Percentiles rank a stretch among this genome's conserved stretches.
Evolutionary conservation across 2,329 filamentous ascomycete genomes (phyloP).

Genomic region (Cladosporium sphaerospermum): DNA sequence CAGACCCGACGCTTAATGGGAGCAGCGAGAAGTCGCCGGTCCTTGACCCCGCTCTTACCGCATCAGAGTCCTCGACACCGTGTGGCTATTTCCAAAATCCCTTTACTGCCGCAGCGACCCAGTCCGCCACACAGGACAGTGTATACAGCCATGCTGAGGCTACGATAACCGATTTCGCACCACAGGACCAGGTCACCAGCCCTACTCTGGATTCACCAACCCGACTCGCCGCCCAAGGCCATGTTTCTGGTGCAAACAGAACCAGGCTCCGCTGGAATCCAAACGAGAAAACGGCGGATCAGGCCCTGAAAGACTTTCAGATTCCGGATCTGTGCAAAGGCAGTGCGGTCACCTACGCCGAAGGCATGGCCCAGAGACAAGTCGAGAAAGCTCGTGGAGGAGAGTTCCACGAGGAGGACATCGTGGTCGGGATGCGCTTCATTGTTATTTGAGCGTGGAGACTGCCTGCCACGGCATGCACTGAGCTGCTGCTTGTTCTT

Average conservation of each 20-base stretch:
- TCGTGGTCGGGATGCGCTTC: slow-evolving; percentile 39
- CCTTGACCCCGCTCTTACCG: neutral
- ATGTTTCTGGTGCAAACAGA: slow-evolving; percentile 4
- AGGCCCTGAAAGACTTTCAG: slow-evolving; percentile 17
- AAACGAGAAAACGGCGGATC: slow-evolving; percentile 4
- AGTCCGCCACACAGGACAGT: neutral
- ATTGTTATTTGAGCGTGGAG: slow-evolving; percentile 27
- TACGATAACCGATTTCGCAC: too few species aligned
- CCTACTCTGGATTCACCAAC: neutral
- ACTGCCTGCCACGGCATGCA: neutral
- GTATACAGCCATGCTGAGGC: neutral
- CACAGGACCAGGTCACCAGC: neutral
- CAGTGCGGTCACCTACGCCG: slow-evolving; percentile 21
- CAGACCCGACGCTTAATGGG: neutral
- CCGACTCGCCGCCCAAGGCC: neutral
- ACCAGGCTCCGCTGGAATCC: slow-evolving; percentile 12
- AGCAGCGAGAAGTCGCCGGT: neutral
- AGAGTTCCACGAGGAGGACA: slow-evolving; percentile 35
- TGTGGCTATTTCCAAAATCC: too few species aligned
- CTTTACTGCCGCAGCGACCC: neutral
- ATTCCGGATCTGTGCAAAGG: slow-evolving; percentile 19
- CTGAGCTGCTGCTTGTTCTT: too few species aligned
- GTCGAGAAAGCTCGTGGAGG: slow-evolving; percentile 34
- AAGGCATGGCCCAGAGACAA: slow-evolving; percentile 31
- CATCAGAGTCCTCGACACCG: neutral